A percentile compares a stretch with the other conserved stretches of the same genome.
Conservation (phyloP, 306 rosid genomes). For the Cicer arietinum region DNA sequence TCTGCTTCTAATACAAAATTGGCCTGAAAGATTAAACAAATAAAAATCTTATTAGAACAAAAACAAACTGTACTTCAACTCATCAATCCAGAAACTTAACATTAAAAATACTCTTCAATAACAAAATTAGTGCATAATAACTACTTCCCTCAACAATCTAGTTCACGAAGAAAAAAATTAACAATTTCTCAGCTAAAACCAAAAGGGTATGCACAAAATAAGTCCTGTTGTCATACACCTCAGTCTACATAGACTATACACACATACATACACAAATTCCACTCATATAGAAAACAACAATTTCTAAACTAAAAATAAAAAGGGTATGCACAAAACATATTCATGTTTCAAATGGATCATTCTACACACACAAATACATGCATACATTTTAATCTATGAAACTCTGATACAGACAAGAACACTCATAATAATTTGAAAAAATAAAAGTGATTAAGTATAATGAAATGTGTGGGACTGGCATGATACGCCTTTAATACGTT, state of each 20-base stretch:
- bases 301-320: conserved; percentile 23
- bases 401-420: background rate
- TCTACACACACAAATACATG: background rate
- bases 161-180: background rate
- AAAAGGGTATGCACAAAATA: conserved; percentile 29
- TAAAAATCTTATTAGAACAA: conserved; percentile 27
- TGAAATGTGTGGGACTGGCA: too few relatives aligned
- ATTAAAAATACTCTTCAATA: conserved; percentile 11
- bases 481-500: too few relatives aligned
- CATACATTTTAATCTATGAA: background rate
- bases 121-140: conserved; percentile 28
- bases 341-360: background rate
- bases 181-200: conserved; percentile 25
- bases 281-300: conserved; percentile 6
- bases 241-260: background rate
- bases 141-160: conserved; percentile 20
- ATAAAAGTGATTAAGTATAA: too few relatives aligned
- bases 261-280: background rate
- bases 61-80: conserved; percentile 14
- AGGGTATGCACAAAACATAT: conserved; percentile 6
- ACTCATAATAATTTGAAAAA: too few relatives aligned
- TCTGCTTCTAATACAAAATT: conserved; percentile 80
- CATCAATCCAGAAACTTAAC: conserved; percentile 22
- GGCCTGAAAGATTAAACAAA: conserved; percentile 51
- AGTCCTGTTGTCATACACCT: background rate